These are phyloP conservation scores for Eucalyptus sp. DNA, from an alignment of 345 rosid species.

Conservation along the genomic window DNA sequence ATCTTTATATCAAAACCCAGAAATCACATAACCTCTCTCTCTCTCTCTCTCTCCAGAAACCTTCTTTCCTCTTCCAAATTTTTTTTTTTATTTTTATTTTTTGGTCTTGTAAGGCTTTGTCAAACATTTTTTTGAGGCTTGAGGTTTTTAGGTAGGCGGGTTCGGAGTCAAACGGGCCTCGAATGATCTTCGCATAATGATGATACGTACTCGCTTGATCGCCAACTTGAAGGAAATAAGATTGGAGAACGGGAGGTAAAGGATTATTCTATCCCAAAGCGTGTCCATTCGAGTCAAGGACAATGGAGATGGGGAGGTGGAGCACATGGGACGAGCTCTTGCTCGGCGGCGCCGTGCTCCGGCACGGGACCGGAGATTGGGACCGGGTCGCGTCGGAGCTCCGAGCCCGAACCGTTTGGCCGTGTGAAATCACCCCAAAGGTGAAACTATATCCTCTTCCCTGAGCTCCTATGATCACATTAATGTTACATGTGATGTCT, in stretches of 20 bases:
- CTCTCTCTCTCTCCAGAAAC: neutral
- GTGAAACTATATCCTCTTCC: conserved; percentile 7
- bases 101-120: neutral
- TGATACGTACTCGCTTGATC: neutral
- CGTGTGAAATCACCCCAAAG: conserved; percentile 57
- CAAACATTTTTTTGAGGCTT: neutral
- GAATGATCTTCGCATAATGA: neutral
- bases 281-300: conserved; percentile 15
- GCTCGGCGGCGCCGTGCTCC: conserved; percentile 85
- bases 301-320: conserved; percentile 32
- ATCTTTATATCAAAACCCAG: neutral
- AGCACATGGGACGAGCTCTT: conserved; percentile 93
- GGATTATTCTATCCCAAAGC: neutral
- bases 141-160: neutral
- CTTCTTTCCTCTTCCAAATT: neutral
- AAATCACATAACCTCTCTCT: neutral
- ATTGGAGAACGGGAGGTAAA: neutral
- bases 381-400: conserved; percentile 63
- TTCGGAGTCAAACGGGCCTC: neutral
- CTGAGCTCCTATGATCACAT: neutral
- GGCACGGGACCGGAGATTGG: conserved; percentile 78
- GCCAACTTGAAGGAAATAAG: neutral
- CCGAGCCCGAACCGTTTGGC: conserved; percentile 46
- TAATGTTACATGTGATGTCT: neutral
- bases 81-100: no score